Base-by-base conservation (phyloP, 139 green algal genomes). In the Picochlorum sp. region DNA sequence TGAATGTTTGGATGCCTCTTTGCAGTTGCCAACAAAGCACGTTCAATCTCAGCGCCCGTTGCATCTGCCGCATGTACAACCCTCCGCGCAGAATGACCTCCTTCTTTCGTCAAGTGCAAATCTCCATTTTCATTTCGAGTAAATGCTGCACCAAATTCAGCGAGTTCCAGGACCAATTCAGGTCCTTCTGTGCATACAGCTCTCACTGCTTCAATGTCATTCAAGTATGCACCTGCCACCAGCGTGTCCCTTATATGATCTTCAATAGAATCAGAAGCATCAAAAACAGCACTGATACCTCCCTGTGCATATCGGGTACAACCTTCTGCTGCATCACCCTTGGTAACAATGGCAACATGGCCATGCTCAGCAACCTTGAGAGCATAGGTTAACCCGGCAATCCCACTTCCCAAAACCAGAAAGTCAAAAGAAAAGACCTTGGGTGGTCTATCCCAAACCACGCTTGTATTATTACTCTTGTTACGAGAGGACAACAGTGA, bases 21-120 rank as follows among this genome's bases (percentile, higher is more conserved):
- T 0, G 80, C 85, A 0, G 61, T 54, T 1, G 76, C 66, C 33
- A 98, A 47, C 59, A 99, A 75, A 10, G 93, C 86, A 13, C 89
- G 72, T 78, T 94, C 82, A 41, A 99, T 96, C 75, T 98, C 93
- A 4, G 67, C 69, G 9, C 93, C 93, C 2, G 89, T 98, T 20
- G 87, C 67, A 63, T 98, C 91, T 1, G 85, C 87, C 5, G 91
- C 89, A 64, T 99, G 93, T 36, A 98, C 93, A 20, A 99, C 89
- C 45, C 92, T 84, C 9, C 87, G 73, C 50, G 88, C 72, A 51
- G 67, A 88, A 76, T 99, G 92, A 7, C 92, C 92, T 12, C 92
- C 92, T 75, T 99, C 92, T 13, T 84, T 80, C 2, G 85, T 93
- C 18, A 99, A 81, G 79, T 98, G 93, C 55, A 98, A 74, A 28